These are phyloP conservation scores for Xylona heveae DNA, from an alignment of 495 filamentous ascomycete genomes.

Conservation along the genomic window DNA sequence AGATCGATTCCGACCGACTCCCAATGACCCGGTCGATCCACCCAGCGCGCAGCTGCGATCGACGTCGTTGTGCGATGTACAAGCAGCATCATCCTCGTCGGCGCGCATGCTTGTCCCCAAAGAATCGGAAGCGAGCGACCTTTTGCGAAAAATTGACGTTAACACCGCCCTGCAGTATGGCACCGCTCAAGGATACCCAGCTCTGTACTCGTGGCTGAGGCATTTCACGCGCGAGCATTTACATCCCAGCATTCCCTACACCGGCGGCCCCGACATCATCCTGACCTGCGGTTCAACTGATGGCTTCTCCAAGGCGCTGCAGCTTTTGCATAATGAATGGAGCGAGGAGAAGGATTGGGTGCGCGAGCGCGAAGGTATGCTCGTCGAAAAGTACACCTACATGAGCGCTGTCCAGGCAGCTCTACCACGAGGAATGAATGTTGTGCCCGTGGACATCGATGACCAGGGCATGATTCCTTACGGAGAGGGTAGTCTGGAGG, in stretches of 20 bases:
- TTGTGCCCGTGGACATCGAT: constrained; percentile 55
- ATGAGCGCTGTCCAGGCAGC: constrained; percentile 48
- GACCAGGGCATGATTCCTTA: constrained; percentile 45
- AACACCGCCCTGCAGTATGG: constrained; percentile 74
- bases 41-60: constrained; percentile 11
- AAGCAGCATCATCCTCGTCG: constrained; percentile 16
- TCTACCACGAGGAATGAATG: constrained; percentile 44
- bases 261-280: constrained; percentile 49
- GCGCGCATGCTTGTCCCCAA: constrained; percentile 54
- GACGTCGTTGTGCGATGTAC: constrained; percentile 11
- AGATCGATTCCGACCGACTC: constrained; percentile 46
- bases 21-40: constrained; percentile 28
- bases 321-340: constrained; percentile 55
- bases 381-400: constrained; percentile 64
- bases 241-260: constrained; percentile 64
- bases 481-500: constrained; percentile 49
- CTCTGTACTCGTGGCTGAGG: constrained; percentile 51
- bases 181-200: constrained; percentile 50
- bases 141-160: constrained; percentile 51
- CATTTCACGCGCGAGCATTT: constrained; percentile 57
- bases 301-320: constrained; percentile 56
- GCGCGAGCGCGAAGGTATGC: constrained; percentile 41
- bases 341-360: constrained; percentile 41
- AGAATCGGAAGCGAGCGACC: constrained; percentile 27
- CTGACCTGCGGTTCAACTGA: constrained; percentile 68